These are phyloP conservation scores for Podospora appendiculata DNA, from an alignment of 495 filamentous ascomycete genomes.

Conservation along the genomic window DNA sequence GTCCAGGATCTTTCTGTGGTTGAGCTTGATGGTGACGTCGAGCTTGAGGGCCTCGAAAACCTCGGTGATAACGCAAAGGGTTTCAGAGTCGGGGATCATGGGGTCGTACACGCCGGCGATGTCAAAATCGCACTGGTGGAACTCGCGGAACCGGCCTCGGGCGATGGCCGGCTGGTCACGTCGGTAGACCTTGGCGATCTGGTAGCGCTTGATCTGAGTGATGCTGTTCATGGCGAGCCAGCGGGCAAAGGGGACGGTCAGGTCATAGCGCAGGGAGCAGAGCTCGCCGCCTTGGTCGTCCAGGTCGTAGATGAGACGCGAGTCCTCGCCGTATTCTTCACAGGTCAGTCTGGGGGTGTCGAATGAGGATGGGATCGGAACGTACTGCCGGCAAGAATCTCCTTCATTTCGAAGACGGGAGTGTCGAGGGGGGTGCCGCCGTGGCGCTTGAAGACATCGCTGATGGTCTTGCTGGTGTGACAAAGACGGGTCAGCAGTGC, in stretches of 20 bases:
- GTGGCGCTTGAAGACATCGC: conserved; percentile 30
- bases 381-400: conserved; percentile 62
- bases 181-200: conserved; percentile 76
- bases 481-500: background rate
- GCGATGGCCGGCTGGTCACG: conserved; percentile 39
- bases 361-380: background rate
- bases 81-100: conserved; percentile 97
- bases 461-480: conserved; percentile 17
- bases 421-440: conserved; percentile 35
- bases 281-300: conserved; percentile 85
- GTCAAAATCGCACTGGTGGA: conserved; percentile 98
- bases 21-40: conserved; percentile 79
- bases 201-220: conserved; percentile 78
- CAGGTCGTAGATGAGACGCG: conserved; percentile 69
- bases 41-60: conserved; percentile 75
- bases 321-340: conserved; percentile 68
- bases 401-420: conserved; percentile 44
- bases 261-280: conserved; percentile 75
- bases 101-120: conserved; percentile 83
- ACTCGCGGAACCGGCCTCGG: conserved; percentile 82
- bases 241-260: conserved; percentile 90
- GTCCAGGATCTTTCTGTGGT: conserved; percentile 91
- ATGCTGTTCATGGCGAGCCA: conserved; percentile 84
- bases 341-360: background rate
- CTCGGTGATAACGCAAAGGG: conserved; percentile 74